Evolutionary conservation across 2,329 filamentous ascomycete genomes (phyloP).

Genomic region (Aspergillus glaucus): DNA sequence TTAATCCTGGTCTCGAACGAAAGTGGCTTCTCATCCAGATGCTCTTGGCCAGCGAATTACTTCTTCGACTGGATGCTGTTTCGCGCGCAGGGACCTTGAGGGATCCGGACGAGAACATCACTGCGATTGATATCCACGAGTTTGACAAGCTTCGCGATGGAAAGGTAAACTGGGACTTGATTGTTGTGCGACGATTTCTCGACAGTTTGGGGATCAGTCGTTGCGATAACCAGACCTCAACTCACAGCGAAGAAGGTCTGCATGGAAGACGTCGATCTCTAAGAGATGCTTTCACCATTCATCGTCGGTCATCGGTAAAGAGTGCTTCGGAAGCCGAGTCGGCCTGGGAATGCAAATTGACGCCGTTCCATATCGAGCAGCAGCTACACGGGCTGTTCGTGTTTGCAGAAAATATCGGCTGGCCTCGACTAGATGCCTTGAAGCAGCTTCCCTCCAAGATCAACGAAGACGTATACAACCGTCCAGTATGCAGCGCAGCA

Average conservation of each 20-base stretch:
- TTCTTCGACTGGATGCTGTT: conserved; percentile 48
- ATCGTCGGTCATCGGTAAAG: not conserved
- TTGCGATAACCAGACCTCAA: conserved; percentile 4
- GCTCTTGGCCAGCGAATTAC: conserved; percentile 48
- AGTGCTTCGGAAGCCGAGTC: conserved; percentile 16
- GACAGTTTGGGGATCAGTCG: conserved; percentile 43
- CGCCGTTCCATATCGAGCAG: conserved; percentile 29
- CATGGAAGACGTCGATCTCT: not conserved
- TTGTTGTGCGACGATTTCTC: conserved; percentile 48
- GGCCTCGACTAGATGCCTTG: conserved; percentile 41
- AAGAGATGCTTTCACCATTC: not conserved
- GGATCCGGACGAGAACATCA: conserved; percentile 33
- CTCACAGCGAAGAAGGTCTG: not conserved
- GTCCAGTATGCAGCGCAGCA: conserved; percentile 5
- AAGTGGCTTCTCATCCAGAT: conserved; percentile 52
- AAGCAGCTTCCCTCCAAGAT: conserved; percentile 34
- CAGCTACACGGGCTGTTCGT: conserved; percentile 47
- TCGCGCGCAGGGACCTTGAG: conserved; percentile 36
- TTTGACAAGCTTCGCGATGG: conserved; percentile 44
- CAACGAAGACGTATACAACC: conserved; percentile 13
- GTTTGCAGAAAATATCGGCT: conserved; percentile 46
- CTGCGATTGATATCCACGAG: conserved; percentile 37
- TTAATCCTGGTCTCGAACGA: conserved; percentile 34
- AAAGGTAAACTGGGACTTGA: conserved; percentile 53
- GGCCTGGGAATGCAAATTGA: conserved; percentile 30